Conservation (phyloP, 441 rosid genomes). For the Gossypium davidsonii region DNA sequence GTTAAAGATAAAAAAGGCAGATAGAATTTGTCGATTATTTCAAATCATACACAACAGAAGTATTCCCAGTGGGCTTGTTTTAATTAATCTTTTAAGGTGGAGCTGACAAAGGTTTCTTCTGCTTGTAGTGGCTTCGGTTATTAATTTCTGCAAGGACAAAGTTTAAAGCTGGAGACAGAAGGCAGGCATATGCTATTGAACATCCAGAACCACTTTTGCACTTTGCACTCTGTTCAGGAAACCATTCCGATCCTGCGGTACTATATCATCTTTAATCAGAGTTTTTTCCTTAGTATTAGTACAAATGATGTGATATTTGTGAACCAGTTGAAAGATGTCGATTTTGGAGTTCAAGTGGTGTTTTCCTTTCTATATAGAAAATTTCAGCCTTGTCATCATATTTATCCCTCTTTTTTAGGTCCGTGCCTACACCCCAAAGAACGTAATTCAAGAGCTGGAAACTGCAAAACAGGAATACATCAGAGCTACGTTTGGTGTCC, state of each 20-base stretch:
- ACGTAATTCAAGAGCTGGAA: slow-evolving; percentile 72
- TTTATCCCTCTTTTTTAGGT: slow-evolving; percentile 37
- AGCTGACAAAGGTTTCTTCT: slow-evolving; percentile 26
- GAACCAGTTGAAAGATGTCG: background rate
- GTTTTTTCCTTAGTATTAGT: background rate
- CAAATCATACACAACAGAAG: background rate
- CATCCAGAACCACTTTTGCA: slow-evolving; percentile 68
- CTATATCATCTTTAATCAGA: slow-evolving; percentile 7
- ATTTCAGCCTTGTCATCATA: background rate
- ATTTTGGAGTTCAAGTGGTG: background rate
- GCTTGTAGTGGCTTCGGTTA: slow-evolving; percentile 71
- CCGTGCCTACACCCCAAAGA: slow-evolving; percentile 67
- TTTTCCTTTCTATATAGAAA: background rate
- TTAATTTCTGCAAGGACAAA: slow-evolving; percentile 55
- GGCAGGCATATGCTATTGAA: slow-evolving; percentile 58
- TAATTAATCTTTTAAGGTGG: background rate
- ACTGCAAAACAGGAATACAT: slow-evolving; percentile 80
- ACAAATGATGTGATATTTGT: background rate
- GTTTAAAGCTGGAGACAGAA: slow-evolving; percentile 65
- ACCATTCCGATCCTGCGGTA: slow-evolving; percentile 95
- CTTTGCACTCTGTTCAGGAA: slow-evolving; percentile 82
- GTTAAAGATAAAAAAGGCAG: background rate
- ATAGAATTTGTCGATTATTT: background rate
- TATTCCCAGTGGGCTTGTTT: background rate
- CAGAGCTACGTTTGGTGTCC: slow-evolving; percentile 57